Conservation (phyloP, 805 yeast species). For the Sporopachydermia lactativora region DNA sequence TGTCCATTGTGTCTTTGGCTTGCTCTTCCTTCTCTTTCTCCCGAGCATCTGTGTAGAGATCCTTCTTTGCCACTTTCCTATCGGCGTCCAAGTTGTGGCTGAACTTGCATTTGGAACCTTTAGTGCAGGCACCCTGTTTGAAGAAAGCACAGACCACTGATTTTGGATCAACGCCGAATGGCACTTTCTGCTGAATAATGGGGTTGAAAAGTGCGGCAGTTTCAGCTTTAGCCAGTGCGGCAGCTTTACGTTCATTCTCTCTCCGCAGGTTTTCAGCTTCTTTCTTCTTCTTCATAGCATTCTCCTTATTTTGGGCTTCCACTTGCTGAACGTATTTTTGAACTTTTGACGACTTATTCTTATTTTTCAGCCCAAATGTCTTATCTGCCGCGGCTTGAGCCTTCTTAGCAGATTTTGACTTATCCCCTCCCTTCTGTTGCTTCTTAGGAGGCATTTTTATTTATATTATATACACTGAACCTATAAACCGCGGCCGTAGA, state of each 20-base stretch:
- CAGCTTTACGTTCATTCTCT: constrained; percentile 75
- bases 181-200: constrained; percentile 69
- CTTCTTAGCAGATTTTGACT: constrained; percentile 42
- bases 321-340: constrained; percentile 61
- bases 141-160: constrained; percentile 81
- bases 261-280: constrained; percentile 61
- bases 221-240: constrained; percentile 79
- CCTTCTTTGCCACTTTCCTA: constrained; percentile 80
- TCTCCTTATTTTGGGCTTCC: constrained; percentile 43
- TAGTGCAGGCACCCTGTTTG: constrained; percentile 75
- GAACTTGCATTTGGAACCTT: constrained; percentile 77
- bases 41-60: constrained; percentile 84
- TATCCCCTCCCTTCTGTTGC: constrained; percentile 35
- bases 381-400: constrained; percentile 61
- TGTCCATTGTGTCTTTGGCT: constrained; percentile 81
- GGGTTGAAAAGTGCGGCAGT: constrained; percentile 65
- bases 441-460: constrained; percentile 71
- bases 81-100: constrained; percentile 80
- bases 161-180: constrained; percentile 97
- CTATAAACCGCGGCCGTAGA: no score
- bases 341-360: constrained; percentile 86
- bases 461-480: no score
- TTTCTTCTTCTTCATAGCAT: constrained; percentile 43
- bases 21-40: constrained; percentile 32
- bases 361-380: constrained; percentile 92